Conservation (phyloP, 2,329 filamentous ascomycete genomes). For the Ophiostoma triangulosporum region DNA sequence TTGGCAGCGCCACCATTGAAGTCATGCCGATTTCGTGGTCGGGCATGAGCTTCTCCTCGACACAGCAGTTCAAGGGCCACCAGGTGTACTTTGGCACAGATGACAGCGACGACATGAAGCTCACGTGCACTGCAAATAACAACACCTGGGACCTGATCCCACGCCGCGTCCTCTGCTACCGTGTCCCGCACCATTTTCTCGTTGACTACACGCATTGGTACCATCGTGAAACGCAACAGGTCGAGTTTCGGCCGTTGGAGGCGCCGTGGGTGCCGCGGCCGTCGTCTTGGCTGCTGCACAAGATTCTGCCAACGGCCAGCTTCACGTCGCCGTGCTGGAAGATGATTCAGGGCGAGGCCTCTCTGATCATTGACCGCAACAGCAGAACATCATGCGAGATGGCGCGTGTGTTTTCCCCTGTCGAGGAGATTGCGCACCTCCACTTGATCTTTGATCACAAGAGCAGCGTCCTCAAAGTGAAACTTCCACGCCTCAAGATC, state of each 20-base stretch:
- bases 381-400: neutral
- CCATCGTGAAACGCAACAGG: neutral
- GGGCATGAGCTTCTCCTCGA: constrained; percentile 29
- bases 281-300: constrained; percentile 11
- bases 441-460: neutral
- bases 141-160: constrained; percentile 23
- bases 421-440: neutral
- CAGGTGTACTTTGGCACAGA: constrained; percentile 24
- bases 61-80: constrained; percentile 19
- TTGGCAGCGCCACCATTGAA: constrained; percentile 28
- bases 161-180: constrained; percentile 22
- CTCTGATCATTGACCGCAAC: constrained; percentile 24
- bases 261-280: constrained; percentile 17
- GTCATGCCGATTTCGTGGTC: constrained; percentile 25
- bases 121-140: constrained; percentile 14
- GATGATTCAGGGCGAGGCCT: neutral
- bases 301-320: neutral
- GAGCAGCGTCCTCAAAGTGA: constrained; percentile 21
- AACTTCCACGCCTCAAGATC: constrained; percentile 33
- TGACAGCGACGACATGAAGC: constrained; percentile 18
- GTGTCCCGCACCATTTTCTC: constrained; percentile 25
- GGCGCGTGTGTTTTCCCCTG: neutral
- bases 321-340: neutral
- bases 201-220: constrained; percentile 33
- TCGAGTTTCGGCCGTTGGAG: constrained; percentile 22